A percentile compares a stretch with the other conserved stretches of the same genome.
phyloP scores from a whole-genome alignment of 1,284 basidiomycete species.

The Irpex sp. region DNA sequence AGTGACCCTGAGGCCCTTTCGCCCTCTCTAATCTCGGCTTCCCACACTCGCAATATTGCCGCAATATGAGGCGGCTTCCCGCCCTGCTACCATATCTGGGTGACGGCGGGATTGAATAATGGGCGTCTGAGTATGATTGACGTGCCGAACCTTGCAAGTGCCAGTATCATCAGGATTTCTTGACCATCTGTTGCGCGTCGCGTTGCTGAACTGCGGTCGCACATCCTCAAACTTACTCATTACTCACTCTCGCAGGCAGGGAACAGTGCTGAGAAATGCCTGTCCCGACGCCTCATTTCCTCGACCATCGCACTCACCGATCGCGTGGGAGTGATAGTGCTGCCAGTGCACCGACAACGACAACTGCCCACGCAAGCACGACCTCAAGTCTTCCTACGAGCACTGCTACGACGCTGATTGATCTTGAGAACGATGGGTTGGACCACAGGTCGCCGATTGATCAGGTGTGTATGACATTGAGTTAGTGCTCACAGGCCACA shows the following conservation, averaged over 20 bases:
- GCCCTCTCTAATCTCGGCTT: background rate
- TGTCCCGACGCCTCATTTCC: slow-evolving; percentile 1
- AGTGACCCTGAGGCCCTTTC: background rate
- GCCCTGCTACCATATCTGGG: background rate
- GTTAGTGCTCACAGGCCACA: background rate
- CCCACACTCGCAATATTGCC: background rate
- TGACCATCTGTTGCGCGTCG: background rate
- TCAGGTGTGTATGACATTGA: slow-evolving; percentile 5
- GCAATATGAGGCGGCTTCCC: background rate
- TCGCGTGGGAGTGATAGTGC: slow-evolving; percentile 12
- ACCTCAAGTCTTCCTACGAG: background rate
- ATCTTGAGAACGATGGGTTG: slow-evolving; percentile 1
- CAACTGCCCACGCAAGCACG: slow-evolving; percentile 6
- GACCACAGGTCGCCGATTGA: slow-evolving; percentile 7
- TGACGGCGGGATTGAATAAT: background rate
- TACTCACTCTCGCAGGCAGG: background rate
- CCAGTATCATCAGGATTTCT: background rate
- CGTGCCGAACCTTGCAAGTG: background rate
- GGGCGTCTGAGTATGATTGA: background rate
- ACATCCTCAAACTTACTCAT: background rate
- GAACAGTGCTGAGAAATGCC: slow-evolving; percentile 3
- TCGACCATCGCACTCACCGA: slow-evolving; percentile 12
- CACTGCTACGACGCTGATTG: slow-evolving; percentile 28
- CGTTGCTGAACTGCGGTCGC: background rate
- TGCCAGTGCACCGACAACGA: slow-evolving; percentile 2